Evolutionary conservation across 2,329 filamentous ascomycete genomes (phyloP).

Genomic region (Colletotrichum lentis): DNA sequence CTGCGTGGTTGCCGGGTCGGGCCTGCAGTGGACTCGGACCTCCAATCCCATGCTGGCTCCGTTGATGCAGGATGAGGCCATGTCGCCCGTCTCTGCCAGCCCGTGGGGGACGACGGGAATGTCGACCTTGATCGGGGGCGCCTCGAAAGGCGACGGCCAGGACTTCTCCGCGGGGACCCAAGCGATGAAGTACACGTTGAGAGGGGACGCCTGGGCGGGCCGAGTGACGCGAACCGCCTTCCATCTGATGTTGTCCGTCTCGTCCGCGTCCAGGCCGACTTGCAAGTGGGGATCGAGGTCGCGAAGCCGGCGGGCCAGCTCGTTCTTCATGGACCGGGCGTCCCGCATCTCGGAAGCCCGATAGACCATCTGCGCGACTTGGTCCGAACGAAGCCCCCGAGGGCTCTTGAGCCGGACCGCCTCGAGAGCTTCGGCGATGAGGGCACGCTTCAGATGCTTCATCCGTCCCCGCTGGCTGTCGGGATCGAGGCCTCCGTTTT

Average conservation of each 20-base stretch:
- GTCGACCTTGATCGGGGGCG: neutral
- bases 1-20: neutral
- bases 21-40: neutral
- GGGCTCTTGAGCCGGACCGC: neutral
- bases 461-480: neutral
- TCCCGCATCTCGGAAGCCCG: neutral
- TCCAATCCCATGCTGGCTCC: neutral
- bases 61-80: neutral
- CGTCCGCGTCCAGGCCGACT: neutral
- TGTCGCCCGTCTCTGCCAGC: neutral
- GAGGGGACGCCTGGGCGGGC: neutral
- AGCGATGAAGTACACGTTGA: slow-evolving; percentile 6
- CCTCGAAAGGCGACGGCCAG: neutral
- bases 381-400: neutral
- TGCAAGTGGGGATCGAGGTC: neutral
- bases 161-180: neutral
- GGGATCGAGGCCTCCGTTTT: neutral
- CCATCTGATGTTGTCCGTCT: neutral
- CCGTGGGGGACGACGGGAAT: neutral
- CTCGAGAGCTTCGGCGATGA: neutral
- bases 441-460: neutral
- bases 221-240: slow-evolving; percentile 3
- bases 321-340: neutral
- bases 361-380: neutral
- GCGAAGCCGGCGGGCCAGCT: neutral